Conservation (phyloP, 163 green algal genomes). For the Scenedesmus sp. region DNA sequence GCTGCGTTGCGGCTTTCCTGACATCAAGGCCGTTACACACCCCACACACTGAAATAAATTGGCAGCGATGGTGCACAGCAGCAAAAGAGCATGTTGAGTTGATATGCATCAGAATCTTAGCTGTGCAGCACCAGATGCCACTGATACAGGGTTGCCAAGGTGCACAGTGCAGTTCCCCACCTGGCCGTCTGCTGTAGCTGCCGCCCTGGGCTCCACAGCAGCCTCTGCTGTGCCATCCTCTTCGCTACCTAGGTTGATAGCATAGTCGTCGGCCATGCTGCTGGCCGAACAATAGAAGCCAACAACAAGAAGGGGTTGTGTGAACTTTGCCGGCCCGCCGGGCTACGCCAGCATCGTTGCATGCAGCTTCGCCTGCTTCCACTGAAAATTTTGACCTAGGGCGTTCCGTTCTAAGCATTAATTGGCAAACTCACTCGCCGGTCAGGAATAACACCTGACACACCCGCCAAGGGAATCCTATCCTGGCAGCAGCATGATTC, state of each 20-base stretch:
- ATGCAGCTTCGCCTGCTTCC: not conserved
- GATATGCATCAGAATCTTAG: not conserved
- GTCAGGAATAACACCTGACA: not conserved
- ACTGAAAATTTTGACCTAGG: not conserved
- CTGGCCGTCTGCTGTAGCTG: not conserved
- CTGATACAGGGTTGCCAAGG: not conserved
- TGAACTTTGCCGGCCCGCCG: not conserved
- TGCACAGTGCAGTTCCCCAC: not conserved
- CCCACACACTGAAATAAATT: not conserved
- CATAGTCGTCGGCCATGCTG: slow-evolving; percentile 7
- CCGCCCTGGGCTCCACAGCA: not conserved
- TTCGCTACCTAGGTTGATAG: not conserved
- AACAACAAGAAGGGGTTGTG: not conserved
- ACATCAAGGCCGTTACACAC: not conserved
- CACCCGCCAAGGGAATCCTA: slow-evolving; percentile 4
- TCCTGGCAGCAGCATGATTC: not conserved
- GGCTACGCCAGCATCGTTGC: not conserved
- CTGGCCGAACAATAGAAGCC: not conserved
- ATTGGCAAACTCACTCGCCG: not conserved
- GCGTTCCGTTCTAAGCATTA: not conserved
- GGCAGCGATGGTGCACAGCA: not conserved
- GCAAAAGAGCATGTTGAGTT: not conserved
- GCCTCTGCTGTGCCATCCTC: not conserved
- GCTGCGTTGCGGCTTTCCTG: not conserved
- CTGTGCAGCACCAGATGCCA: not conserved